Percentiles rank a stretch among this genome's conserved stretches.
These are phyloP conservation scores for Acrocalymma vagum DNA, from an alignment of 2,329 filamentous ascomycete genomes.

Conservation along the genomic window DNA sequence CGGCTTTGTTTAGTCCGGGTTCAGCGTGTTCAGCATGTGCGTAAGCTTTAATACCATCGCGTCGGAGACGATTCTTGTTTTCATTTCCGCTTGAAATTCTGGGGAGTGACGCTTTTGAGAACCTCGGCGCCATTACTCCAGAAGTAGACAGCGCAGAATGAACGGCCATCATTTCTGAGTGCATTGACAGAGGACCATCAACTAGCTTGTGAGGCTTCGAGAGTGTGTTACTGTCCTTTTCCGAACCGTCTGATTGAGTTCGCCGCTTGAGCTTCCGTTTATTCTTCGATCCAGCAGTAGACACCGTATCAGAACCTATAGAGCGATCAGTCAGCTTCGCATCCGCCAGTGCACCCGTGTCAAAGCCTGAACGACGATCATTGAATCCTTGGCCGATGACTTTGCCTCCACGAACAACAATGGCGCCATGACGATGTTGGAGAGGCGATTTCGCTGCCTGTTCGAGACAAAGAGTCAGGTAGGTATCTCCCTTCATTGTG, in stretches of 20 bases:
- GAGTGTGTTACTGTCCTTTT: constrained; percentile 45
- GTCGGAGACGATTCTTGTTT: constrained; percentile 55
- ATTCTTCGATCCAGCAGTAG: constrained; percentile 49
- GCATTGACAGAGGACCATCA: constrained; percentile 59
- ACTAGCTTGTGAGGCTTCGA: constrained; percentile 48
- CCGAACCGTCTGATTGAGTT: too few species aligned
- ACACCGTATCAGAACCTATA: constrained; percentile 43
- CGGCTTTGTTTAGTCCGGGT: constrained; percentile 49
- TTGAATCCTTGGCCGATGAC: constrained; percentile 63
- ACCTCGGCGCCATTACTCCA: constrained; percentile 51
- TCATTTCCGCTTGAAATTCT: constrained; percentile 60
- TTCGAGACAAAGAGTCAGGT: constrained; percentile 61
- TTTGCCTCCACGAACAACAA: constrained; percentile 63
- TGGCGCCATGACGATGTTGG: constrained; percentile 59
- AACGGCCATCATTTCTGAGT: constrained; percentile 66
- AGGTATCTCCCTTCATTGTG: constrained; percentile 57
- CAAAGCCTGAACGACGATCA: constrained; percentile 58
- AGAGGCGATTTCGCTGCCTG: constrained; percentile 61
- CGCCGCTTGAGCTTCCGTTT: constrained; percentile 24
- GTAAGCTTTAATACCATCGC: constrained; percentile 54
- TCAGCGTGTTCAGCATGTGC: constrained; percentile 58
- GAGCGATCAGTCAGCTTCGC: constrained; percentile 45
- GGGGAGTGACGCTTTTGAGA: constrained; percentile 60
- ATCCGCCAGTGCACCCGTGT: constrained; percentile 60
- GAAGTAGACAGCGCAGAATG: constrained; percentile 58